phyloP scores from a whole-genome alignment of 108 stramenopile species.

The Fistulifera pelliculosa region DNA sequence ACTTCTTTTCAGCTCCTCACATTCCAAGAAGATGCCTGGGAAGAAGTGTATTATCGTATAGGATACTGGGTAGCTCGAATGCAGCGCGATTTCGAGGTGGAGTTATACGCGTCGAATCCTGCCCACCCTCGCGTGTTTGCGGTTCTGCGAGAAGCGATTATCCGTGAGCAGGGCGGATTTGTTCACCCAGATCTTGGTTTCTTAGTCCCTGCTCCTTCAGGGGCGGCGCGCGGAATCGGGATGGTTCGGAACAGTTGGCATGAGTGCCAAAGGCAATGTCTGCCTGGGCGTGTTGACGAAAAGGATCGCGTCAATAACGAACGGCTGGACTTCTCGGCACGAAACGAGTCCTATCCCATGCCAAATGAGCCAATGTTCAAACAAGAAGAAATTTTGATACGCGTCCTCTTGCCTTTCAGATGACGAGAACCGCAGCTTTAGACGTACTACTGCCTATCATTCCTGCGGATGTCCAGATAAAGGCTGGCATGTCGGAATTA shows the following conservation, averaged over 20 bases:
- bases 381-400: slow-evolving; percentile 58
- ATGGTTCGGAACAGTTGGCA: slow-evolving; percentile 60
- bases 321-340: no score
- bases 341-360: neutral
- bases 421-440: slow-evolving; percentile 62
- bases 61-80: neutral
- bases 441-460: slow-evolving; percentile 44
- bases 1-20: neutral
- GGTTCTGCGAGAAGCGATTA: slow-evolving; percentile 56
- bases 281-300: slow-evolving; percentile 51
- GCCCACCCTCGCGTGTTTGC: slow-evolving; percentile 59
- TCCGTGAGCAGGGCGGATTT: slow-evolving; percentile 61
- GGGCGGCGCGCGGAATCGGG: slow-evolving; percentile 64
- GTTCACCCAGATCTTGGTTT: slow-evolving; percentile 83
- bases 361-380: slow-evolving; percentile 9
- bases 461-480: slow-evolving; percentile 31
- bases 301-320: slow-evolving; percentile 6
- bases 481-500: slow-evolving; percentile 37
- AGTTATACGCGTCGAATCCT: slow-evolving; percentile 17
- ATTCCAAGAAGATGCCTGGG: neutral
- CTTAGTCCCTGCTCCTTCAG: slow-evolving; percentile 62
- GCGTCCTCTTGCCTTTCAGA: slow-evolving; percentile 67
- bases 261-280: slow-evolving; percentile 56
- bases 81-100: slow-evolving; percentile 3
- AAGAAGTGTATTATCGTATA: slow-evolving; percentile 1